phyloP scores from a whole-genome alignment of 768 basidiomycete species.

The Tylopilus felleus region DNA sequence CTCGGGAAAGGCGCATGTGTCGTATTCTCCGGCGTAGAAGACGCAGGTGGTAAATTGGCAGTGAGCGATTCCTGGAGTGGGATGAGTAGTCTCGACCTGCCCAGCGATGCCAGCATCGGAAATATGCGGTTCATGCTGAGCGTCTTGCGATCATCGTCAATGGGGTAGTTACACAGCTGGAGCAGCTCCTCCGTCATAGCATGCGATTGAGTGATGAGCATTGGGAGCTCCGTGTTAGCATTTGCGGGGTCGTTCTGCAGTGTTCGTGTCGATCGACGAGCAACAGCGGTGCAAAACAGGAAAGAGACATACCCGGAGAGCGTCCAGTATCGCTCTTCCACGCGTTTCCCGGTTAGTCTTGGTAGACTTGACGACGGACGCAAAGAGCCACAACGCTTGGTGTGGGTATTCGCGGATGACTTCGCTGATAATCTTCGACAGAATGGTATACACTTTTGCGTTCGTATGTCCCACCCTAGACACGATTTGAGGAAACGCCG shows the following conservation, averaged over 20 bases:
- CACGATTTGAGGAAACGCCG: constrained; percentile 94
- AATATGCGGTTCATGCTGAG: constrained; percentile 50
- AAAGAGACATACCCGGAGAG: constrained; percentile 48
- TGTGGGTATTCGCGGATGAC: constrained; percentile 85
- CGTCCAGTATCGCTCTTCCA: constrained; percentile 55
- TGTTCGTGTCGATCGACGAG: not conserved
- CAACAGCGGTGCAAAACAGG: not conserved
- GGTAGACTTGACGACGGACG: constrained; percentile 83
- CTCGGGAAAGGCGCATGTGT: constrained; percentile 79
- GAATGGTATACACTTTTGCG: constrained; percentile 50
- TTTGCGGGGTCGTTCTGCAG: constrained; percentile 47
- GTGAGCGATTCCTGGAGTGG: constrained; percentile 93
- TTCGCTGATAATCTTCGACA: constrained; percentile 62
- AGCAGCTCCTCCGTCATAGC: constrained; percentile 71
- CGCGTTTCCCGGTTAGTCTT: constrained; percentile 56
- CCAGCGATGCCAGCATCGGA: constrained; percentile 50
- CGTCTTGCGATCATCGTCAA: constrained; percentile 38
- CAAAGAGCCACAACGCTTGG: constrained; percentile 92
- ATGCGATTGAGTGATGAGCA: constrained; percentile 51
- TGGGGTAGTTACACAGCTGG: constrained; percentile 54
- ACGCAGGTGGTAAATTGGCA: constrained; percentile 78
- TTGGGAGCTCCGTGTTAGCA: constrained; percentile 39
- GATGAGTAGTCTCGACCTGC: constrained; percentile 71
- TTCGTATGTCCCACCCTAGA: constrained; percentile 85
- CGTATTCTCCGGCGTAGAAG: constrained; percentile 44